Evolutionary conservation across 176 grass and related monocot genomes (phyloP).

Genomic region (Avena sativa): DNA sequence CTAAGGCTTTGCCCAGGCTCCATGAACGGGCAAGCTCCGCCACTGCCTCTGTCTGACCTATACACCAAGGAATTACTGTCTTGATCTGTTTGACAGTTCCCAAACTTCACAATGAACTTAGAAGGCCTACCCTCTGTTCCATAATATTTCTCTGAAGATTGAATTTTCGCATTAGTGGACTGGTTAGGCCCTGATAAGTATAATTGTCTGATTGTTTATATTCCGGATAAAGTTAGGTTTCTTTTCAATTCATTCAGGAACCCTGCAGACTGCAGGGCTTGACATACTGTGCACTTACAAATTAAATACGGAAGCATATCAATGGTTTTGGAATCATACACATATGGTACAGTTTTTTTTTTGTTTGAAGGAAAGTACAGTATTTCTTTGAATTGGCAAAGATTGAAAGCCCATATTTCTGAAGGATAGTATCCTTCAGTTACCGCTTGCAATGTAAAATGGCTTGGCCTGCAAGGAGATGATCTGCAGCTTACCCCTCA

Average conservation of each 20-base stretch:
- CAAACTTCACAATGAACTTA: background rate
- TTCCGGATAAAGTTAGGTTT: conserved; percentile 33
- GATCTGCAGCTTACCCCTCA: conserved; percentile 82
- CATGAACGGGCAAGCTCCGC: no score
- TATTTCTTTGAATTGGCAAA: conserved; percentile 26
- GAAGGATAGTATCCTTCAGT: conserved; percentile 23
- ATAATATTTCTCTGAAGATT: no score
- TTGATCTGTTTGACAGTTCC: background rate
- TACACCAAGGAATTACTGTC: background rate
- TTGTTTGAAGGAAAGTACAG: no score
- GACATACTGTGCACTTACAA: conserved; percentile 95
- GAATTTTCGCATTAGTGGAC: conserved; percentile 80
- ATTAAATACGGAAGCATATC: conserved; percentile 89
- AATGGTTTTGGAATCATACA: conserved; percentile 90
- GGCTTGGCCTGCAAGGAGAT: conserved; percentile 79
- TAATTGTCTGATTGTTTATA: background rate
- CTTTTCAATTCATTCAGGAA: conserved; percentile 66
- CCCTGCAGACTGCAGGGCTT: conserved; percentile 68
- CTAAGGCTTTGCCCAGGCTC: no score
- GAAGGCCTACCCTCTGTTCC: no score
- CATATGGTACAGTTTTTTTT: conserved; percentile 59
- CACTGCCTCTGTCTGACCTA: no score
- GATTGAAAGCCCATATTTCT: background rate
- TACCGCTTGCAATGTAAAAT: conserved; percentile 97
- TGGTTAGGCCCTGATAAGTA: conserved; percentile 61